These are phyloP conservation scores for Parachaetomium inaequale DNA, from an alignment of 495 filamentous ascomycete genomes.

Conservation along the genomic window DNA sequence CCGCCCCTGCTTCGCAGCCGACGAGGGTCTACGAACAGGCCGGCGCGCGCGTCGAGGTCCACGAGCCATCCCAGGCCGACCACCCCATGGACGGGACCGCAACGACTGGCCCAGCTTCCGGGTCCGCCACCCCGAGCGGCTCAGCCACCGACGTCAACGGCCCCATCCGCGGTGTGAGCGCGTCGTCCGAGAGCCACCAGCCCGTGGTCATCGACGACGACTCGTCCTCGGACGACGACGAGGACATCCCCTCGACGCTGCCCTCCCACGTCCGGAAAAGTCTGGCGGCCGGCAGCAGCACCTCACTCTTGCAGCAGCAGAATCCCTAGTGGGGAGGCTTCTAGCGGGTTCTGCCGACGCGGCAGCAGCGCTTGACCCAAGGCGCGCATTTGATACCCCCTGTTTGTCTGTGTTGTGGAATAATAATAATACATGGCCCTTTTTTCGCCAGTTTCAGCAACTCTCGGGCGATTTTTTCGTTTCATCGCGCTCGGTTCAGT, in stretches of 20 bases:
- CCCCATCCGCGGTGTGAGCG: background rate
- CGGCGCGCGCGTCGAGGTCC: constrained; percentile 18
- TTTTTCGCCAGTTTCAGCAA: background rate
- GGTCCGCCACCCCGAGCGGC: background rate
- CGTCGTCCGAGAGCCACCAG: background rate
- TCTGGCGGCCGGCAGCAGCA: constrained; percentile 11
- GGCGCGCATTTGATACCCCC: background rate
- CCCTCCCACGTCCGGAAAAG: constrained; percentile 28
- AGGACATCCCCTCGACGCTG: constrained; percentile 42
- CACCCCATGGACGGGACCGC: background rate
- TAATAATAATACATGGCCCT: background rate
- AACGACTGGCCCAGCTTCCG: background rate
- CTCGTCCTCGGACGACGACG: constrained; percentile 36
- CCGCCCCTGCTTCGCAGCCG: constrained; percentile 19
- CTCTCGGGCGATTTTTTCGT: background rate
- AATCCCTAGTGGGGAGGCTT: background rate
- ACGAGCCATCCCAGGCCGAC: constrained; percentile 10
- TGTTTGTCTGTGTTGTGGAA: background rate
- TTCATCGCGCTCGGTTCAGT: background rate
- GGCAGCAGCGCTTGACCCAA: background rate
- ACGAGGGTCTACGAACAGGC: constrained; percentile 14
- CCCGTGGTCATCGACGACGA: constrained; percentile 24
- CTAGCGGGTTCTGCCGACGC: background rate
- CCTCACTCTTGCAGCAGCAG: constrained; percentile 7
- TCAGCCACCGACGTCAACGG: background rate